phyloP scores from a whole-genome alignment of 2,329 filamentous ascomycete genomes.

The Diplodia sapinea region DNA sequence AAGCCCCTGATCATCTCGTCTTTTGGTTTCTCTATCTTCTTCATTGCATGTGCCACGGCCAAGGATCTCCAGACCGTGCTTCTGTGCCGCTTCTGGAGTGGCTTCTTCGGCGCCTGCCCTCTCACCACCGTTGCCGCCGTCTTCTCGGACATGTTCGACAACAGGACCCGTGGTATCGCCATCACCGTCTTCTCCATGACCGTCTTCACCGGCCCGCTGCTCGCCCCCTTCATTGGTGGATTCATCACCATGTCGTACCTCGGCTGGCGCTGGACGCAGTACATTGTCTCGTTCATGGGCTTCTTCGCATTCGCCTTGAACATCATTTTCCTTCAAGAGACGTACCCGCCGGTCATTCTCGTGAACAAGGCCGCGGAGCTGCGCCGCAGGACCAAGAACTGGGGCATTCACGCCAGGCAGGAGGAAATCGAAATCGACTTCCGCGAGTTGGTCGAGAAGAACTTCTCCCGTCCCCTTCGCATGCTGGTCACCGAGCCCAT shows the following conservation, averaged over 20 bases:
- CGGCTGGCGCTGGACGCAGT: slow-evolving; percentile 62
- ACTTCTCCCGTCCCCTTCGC: slow-evolving; percentile 58
- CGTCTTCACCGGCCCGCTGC: slow-evolving; percentile 59
- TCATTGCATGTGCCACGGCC: slow-evolving; percentile 55
- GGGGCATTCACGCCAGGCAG: slow-evolving; percentile 66
- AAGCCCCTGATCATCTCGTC: slow-evolving; percentile 56
- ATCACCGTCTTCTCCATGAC: slow-evolving; percentile 60
- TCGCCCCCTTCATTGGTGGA: slow-evolving; percentile 62
- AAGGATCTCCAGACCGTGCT: slow-evolving; percentile 61
- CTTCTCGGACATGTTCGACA: slow-evolving; percentile 63
- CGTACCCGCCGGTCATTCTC: slow-evolving; percentile 64
- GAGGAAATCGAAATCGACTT: slow-evolving; percentile 62
- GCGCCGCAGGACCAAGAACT: slow-evolving; percentile 62
- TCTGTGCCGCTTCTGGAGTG: slow-evolving; percentile 59
- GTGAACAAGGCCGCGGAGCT: slow-evolving; percentile 62
- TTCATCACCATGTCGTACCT: slow-evolving; percentile 59
- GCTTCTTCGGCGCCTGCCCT: slow-evolving; percentile 61
- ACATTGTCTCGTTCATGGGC: slow-evolving; percentile 58
- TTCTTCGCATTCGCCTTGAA: slow-evolving; percentile 56
- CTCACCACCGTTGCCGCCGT: slow-evolving; percentile 61
- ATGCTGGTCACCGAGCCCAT: slow-evolving; percentile 59
- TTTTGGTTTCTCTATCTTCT: slow-evolving; percentile 60
- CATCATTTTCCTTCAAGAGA: slow-evolving; percentile 62
- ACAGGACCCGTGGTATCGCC: slow-evolving; percentile 48
- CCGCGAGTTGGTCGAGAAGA: slow-evolving; percentile 57